Evolutionary conservation across 331 rosid genomes (phyloP).

Genomic region (Pyracantha coccinea): DNA sequence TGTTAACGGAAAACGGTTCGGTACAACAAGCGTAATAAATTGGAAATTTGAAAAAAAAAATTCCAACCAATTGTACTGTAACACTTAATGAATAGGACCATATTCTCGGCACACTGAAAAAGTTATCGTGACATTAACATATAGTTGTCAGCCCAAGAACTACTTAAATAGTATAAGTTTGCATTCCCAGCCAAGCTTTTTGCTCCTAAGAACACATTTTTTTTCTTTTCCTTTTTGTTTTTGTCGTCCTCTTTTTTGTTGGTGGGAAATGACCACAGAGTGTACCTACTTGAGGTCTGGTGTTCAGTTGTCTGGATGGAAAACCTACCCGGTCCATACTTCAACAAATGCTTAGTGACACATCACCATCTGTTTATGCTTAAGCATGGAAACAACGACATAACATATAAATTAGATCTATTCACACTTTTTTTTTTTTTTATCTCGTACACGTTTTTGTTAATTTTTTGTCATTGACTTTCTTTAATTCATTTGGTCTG

Average conservation of each 20-base stretch:
- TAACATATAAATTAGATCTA: too few relatives aligned
- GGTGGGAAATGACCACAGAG: background rate
- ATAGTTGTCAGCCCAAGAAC: background rate
- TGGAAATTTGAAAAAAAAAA: too few relatives aligned
- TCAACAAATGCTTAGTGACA: background rate
- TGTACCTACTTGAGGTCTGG: background rate
- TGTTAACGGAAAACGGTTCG: too few relatives aligned
- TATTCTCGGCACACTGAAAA: too few relatives aligned
- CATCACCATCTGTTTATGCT: background rate
- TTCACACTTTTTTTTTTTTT: too few relatives aligned
- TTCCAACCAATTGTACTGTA: too few relatives aligned
- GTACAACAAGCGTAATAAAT: too few relatives aligned
- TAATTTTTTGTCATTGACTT: too few relatives aligned
- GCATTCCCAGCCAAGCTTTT: background rate
- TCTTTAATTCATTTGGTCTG: too few relatives aligned
- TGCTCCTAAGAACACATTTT: background rate
- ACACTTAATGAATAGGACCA: rapidly evolving
- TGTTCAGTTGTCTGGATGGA: background rate
- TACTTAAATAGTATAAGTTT: conserved; percentile 5
- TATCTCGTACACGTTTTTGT: too few relatives aligned
- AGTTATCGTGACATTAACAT: background rate
- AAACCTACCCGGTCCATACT: background rate
- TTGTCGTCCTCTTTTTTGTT: background rate
- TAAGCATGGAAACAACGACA: background rate
- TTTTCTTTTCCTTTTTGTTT: too few relatives aligned